A percentile compares a stretch with the other conserved stretches of the same genome.
Conservation (phyloP, 148 eudicot genomes). For the Limonium bicolor region DNA sequence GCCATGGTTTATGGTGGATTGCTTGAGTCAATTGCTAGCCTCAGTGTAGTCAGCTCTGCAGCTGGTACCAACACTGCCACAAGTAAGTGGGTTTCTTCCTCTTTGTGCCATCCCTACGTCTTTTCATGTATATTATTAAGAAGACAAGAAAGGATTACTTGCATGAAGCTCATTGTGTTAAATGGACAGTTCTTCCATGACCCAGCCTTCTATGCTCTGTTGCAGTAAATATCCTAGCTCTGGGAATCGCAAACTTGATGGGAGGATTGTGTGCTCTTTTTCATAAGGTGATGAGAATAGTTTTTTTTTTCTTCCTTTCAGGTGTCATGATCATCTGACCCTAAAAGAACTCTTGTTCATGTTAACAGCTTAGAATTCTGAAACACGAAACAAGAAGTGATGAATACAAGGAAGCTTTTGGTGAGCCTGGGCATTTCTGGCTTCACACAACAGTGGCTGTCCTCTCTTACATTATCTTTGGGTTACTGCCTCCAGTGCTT, state of each 20-base stretch:
- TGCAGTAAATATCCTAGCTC: slow-evolving; percentile 66
- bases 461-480: slow-evolving; percentile 26
- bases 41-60: slow-evolving; percentile 67
- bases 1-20: slow-evolving; percentile 85
- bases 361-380: slow-evolving; percentile 45
- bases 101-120: background rate
- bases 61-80: slow-evolving; percentile 74
- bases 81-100: slow-evolving; percentile 29
- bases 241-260: slow-evolving; percentile 68
- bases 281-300: slow-evolving; percentile 67
- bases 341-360: background rate
- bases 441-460: slow-evolving; percentile 23
- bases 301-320: background rate
- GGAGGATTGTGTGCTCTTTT: slow-evolving; percentile 62
- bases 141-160: too few relatives aligned
- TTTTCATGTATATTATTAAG: too few relatives aligned
- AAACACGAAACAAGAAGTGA: slow-evolving; percentile 15
- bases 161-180: too few relatives aligned
- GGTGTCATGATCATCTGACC: too few relatives aligned
- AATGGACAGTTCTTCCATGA: too few relatives aligned
- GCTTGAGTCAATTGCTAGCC: slow-evolving; percentile 59
- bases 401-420: slow-evolving; percentile 17
- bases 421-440: slow-evolving; percentile 16
- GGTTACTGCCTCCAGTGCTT: slow-evolving; percentile 32
- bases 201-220: slow-evolving; percentile 1